Conservation (phyloP, 495 filamentous ascomycete genomes). For the Hyphodiscus hymeniophilus region DNA sequence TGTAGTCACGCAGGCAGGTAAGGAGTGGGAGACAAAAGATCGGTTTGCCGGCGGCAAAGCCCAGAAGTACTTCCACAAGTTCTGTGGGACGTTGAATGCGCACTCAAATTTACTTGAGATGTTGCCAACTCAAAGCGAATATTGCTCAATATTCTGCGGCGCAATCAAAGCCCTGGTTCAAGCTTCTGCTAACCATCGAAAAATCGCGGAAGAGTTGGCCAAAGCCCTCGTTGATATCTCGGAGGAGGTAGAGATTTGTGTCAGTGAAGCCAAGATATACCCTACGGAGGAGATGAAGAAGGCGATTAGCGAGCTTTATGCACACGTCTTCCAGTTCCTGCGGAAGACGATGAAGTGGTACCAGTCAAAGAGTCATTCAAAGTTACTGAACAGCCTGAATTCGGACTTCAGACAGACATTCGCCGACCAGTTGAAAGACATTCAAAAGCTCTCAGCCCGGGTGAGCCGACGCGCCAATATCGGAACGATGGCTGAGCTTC, state of each 20-base stretch:
- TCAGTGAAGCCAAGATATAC: not conserved
- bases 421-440: not conserved
- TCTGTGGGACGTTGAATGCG: not conserved
- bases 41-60: not conserved
- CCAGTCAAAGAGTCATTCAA: not conserved
- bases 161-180: not conserved
- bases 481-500: too few species aligned
- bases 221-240: not conserved
- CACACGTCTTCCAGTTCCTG: conserved; percentile 4
- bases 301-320: conserved; percentile 1
- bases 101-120: not conserved
- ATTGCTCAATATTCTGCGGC: not conserved
- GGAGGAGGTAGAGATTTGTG: not conserved
- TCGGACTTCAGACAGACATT: conserved; percentile 2
- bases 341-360: conserved; percentile 2
- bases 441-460: not conserved
- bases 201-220: conserved; percentile 1
- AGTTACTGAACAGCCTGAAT: conserved; percentile 6
- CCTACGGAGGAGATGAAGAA: not conserved
- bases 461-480: not conserved
- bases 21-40: not conserved
- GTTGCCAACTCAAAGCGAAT: not conserved
- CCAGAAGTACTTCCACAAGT: not conserved
- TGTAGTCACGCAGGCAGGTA: not conserved
- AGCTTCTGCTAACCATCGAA: conserved; percentile 8